Evolutionary conservation across 306 rosid species (phyloP), one percentile per base, ranked within the genome.

Genomic region (Pyrus pyrifolia): DNA sequence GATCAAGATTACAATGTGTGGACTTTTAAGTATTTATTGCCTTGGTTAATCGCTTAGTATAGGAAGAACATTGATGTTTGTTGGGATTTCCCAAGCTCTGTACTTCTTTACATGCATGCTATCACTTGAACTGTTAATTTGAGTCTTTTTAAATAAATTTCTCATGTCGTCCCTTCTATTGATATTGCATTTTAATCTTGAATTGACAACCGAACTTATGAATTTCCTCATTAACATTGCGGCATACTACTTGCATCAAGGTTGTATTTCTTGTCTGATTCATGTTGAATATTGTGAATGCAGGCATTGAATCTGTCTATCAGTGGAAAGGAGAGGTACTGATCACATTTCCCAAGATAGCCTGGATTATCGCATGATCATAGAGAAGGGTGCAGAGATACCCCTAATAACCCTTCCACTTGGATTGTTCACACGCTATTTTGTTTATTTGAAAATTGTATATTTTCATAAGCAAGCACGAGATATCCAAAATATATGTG

Each of bases 241-340:
- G 52, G 46, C 42, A 19, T 17, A 17, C 57, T 22, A 46, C 35
- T 59, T 13, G 22, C 15, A 11, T 78, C 44, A 21, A 53, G 15
- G 3, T 17, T 35, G 33, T 31, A 44, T 4, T 79, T 64, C 21
- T 44, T 60, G 18, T 64, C 38, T 75, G 68, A 70, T 11, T 75
- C 64, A 19, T 70, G 22, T 45, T 55, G 63, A 76, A 21, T 59
- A 67, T 70, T 85, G 75, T 78, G 46, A 69, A 23, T 82, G 81
- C 89, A 93, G 98, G 98, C 79, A 83, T 93, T 11, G 93, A 89
- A 70, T 93, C 97, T 18, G 86, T 95, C 19, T 95, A 95, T 80
- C 83, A 83, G 84, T 95, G 99, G 99, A 71, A 95, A 74, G 99
- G 99, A 79, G 87, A 89, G 96, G 98, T 91, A 91, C n/a, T 69